Conservation (phyloP, 2,329 filamentous ascomycete species). For the Apiospora pterosperma region DNA sequence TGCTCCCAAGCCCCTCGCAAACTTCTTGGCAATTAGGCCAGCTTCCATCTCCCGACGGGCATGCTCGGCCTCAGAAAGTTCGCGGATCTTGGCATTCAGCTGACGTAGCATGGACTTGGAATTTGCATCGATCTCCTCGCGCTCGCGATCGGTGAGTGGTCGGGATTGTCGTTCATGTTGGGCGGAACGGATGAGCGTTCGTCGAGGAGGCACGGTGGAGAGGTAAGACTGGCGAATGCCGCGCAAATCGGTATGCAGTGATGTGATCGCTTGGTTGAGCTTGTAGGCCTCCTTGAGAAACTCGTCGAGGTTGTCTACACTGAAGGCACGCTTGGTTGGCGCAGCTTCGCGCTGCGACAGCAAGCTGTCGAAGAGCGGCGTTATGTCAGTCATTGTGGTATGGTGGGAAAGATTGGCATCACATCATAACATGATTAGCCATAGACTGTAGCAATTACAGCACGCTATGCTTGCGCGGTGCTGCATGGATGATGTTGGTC, state of each 20-base stretch:
- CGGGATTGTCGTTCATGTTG: slow-evolving; percentile 42
- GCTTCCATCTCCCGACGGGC: slow-evolving; percentile 74
- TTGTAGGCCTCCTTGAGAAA: slow-evolving; percentile 93
- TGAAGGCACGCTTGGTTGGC: slow-evolving; percentile 40
- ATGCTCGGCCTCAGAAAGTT: slow-evolving; percentile 77
- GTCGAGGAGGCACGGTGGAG: slow-evolving; percentile 68
- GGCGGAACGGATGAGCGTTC: slow-evolving; percentile 44
- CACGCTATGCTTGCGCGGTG: too few species aligned
- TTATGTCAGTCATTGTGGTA: slow-evolving; percentile 56
- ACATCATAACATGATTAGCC: slow-evolving; percentile 4
- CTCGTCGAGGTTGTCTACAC: slow-evolving; percentile 63
- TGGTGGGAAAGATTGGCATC: not conserved
- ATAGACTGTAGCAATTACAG: not conserved
- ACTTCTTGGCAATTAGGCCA: slow-evolving; percentile 69
- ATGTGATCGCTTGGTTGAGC: slow-evolving; percentile 86
- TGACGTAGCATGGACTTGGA: slow-evolving; percentile 83
- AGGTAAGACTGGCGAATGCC: slow-evolving; percentile 89
- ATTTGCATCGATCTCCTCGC: slow-evolving; percentile 82
- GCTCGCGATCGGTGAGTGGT: slow-evolving; percentile 73
- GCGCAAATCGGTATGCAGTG: slow-evolving; percentile 75
- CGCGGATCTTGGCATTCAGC: slow-evolving; percentile 76
- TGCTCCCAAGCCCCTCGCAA: slow-evolving; percentile 60
- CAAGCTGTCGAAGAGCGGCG: slow-evolving; percentile 64
- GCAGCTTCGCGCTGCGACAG: slow-evolving; percentile 57
- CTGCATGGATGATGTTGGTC: not conserved